Base-by-base conservation (phyloP, 345 rosid genomes). In the Salix suchowensis region DNA sequence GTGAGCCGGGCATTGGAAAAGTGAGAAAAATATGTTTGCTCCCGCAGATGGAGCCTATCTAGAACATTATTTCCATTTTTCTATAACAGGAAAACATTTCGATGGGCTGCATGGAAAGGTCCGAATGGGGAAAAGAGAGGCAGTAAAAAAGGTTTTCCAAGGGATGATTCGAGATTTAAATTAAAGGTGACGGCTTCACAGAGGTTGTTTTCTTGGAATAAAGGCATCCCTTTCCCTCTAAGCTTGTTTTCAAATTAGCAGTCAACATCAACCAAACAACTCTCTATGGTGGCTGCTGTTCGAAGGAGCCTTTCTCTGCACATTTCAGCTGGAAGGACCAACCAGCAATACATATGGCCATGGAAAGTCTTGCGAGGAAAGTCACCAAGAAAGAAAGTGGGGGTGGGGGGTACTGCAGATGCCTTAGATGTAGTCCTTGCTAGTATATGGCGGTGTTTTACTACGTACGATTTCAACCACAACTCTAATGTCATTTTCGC, bases 271-370 rank as follows among this genome's bases (percentile, higher is more conserved):
- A 13, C 12, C 28, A 11, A 68, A 58, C 39, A 42, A 61, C 32
- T 65, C n/a, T 13, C 19, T 10, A 23, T 19, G 19, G n/a, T 18
- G 74, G 55, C 23, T 39, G 79, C 48, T 67, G 82, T 72, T 73
- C 16, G 65, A 36, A 66, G 78, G 80, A 73, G 76, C 78, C 76
- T 60, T 32, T 67, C 62, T 21, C 62, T 8, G 19, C 12, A 36
- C 21, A 19, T 28, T 75, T 72, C 73, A 60, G 82, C 37, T 82
- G 76, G 79, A 86, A 67, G 36, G 36, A 34, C 36, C 89, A 77
- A 89, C 87, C 91, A 66, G 80, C 88, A 80, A 68, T 60, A 83
- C 34, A 34, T 34, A 34, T 81, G 61, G 80, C 75, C 39, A 46
- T 3, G 19, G 34, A 13, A 16, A 60, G 68, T 75, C 85, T 84